Evolutionary conservation across 1,139 yeast species (phyloP).

Genomic region (Debaryomyces singareniensis): DNA sequence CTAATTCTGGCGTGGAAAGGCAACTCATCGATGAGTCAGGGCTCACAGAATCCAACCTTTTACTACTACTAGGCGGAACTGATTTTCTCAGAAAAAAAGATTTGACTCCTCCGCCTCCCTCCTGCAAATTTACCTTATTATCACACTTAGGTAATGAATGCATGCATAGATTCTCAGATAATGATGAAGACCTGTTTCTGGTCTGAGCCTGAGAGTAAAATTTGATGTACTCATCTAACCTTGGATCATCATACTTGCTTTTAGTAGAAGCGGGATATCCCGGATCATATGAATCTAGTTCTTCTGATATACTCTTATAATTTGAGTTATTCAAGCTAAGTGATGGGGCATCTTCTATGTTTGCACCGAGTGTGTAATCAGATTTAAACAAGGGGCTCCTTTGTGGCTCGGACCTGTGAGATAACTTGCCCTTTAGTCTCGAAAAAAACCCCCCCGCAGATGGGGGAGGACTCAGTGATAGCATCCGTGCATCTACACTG

Average conservation of each 20-base stretch:
- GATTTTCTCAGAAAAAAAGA: constrained; percentile 1
- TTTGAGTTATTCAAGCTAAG: too few relatives aligned
- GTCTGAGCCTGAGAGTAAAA: constrained; percentile 38
- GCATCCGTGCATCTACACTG: constrained; percentile 7
- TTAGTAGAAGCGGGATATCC: constrained; percentile 7
- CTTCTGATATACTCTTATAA: too few relatives aligned
- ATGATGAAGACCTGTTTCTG: constrained; percentile 2
- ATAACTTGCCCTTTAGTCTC: constrained; percentile 29
- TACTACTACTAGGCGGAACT: background rate
- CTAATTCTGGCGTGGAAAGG: constrained; percentile 3
- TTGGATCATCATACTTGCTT: constrained; percentile 21
- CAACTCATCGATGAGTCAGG: constrained; percentile 7
- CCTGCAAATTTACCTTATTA: background rate
- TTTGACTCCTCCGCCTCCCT: background rate
- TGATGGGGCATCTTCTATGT: too few relatives aligned
- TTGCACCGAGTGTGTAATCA: background rate
- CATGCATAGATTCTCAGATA: background rate
- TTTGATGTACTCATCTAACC: constrained; percentile 51
- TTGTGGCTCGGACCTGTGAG: background rate
- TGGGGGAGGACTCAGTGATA: background rate
- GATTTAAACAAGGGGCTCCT: background rate
- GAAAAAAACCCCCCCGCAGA: constrained; percentile 27
- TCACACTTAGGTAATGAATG: background rate
- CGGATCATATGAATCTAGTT: too few relatives aligned
- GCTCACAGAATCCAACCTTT: constrained; percentile 3